These are phyloP conservation scores for Aspergillus intermedius DNA, from an alignment of 2,329 filamentous ascomycete genomes.

Conservation along the genomic window DNA sequence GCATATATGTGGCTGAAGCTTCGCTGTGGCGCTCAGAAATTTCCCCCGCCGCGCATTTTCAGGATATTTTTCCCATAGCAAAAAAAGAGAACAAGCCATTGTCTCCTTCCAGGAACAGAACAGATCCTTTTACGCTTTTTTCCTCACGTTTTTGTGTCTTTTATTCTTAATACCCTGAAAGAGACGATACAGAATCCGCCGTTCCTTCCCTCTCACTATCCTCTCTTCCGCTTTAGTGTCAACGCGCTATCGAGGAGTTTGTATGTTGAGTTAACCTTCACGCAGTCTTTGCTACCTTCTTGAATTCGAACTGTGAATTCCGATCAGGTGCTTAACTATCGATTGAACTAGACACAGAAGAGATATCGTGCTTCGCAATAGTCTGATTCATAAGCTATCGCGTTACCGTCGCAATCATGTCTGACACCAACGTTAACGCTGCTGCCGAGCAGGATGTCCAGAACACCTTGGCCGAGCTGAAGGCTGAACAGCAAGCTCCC, in stretches of 20 bases:
- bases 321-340: background rate
- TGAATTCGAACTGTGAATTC: no score
- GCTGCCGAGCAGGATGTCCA: conserved; percentile 43
- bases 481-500: conserved; percentile 24
- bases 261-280: background rate
- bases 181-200: background rate
- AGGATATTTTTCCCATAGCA: background rate
- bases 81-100: background rate
- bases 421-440: conserved; percentile 30
- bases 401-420: conserved; percentile 20
- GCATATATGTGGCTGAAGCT: conserved; percentile 10
- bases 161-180: background rate
- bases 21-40: conserved; percentile 14
- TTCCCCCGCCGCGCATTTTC: conserved; percentile 10
- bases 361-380: background rate
- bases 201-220: background rate
- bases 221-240: background rate
- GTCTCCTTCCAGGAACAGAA: background rate
- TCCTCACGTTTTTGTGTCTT: background rate
- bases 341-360: background rate
- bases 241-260: background rate
- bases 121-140: background rate
- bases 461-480: conserved; percentile 40
- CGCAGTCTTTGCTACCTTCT: background rate
- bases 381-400: conserved; percentile 1